These are phyloP conservation scores for Hypoxylon sp. DNA, from an alignment of 2,329 filamentous ascomycete species.

Conservation along the genomic window DNA sequence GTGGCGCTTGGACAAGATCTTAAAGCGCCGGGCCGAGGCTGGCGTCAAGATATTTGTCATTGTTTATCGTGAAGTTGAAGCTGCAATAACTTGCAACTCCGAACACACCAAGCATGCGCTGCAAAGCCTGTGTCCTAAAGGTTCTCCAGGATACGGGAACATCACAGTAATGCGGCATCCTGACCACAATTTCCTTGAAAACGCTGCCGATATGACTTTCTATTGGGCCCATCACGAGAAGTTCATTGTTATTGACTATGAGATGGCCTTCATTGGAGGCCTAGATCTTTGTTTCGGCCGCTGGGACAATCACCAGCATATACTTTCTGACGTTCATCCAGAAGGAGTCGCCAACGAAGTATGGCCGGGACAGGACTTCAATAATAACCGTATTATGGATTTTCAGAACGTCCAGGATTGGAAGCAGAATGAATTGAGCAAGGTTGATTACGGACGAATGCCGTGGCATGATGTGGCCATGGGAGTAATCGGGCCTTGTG, in stretches of 20 bases:
- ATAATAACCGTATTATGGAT: slow-evolving; percentile 97
- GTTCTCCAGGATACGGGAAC: slow-evolving; percentile 85
- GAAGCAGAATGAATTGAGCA: slow-evolving; percentile 93
- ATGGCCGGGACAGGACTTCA: slow-evolving; percentile 97
- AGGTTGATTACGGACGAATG: slow-evolving; percentile 94
- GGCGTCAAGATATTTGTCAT: slow-evolving; percentile 96
- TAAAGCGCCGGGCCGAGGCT: slow-evolving; percentile 90
- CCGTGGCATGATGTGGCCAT: slow-evolving; percentile 98
- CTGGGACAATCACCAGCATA: slow-evolving; percentile 91
- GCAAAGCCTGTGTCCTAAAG: slow-evolving; percentile 83
- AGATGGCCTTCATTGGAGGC: slow-evolving; percentile 91
- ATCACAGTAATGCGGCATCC: slow-evolving; percentile 92
- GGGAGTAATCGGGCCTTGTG: slow-evolving; percentile 88
- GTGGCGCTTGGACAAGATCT: slow-evolving; percentile 86
- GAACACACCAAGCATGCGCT: slow-evolving; percentile 92
- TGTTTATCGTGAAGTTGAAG: slow-evolving; percentile 90
- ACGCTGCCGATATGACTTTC: slow-evolving; percentile 94
- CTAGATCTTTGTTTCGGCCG: slow-evolving; percentile 95
- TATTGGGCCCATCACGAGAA: slow-evolving; percentile 99
- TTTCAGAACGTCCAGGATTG: slow-evolving; percentile 92
- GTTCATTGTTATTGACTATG: slow-evolving; percentile 94
- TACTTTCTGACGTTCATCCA: slow-evolving; percentile 88
- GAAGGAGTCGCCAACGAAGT: slow-evolving; percentile 85
- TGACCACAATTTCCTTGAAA: slow-evolving; percentile 95
- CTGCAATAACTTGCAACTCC: slow-evolving; percentile 91